Evolutionary conservation across 768 basidiomycete genomes (phyloP), one percentile per base, ranked within the genome.

Genomic region (Neoboletus magnificus): DNA sequence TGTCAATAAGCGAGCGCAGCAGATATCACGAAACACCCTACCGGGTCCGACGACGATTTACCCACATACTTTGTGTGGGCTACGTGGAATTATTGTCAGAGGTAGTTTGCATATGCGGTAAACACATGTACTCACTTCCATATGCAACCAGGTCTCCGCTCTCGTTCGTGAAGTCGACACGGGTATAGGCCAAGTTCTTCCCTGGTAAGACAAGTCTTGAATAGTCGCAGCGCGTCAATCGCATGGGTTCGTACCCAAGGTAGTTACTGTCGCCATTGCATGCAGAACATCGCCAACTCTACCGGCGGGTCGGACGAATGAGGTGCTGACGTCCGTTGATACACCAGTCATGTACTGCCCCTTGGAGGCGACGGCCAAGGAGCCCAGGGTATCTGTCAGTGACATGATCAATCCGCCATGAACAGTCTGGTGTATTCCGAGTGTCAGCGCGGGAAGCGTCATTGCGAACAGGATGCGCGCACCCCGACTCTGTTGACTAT

Each of bases 271-370:
- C 0, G 86, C 88, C 61, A 79, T 87, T 4, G 82, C 82, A 52
- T 80, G 78, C 15, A 93, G 67, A 13, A 78, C 71, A 57, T 92
- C 89, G 12, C 90, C 91, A 0, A 76, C 73, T 52, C 75, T 78
- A n/a, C 91, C 91, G 6, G 81, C 87, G 20, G 88, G 89, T 33
- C 84, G 83, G 54, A 92, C 82, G 58, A 92, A 93, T 1, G 87
- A 87, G 0, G 90, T 81, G 23, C 74, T 85, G 59, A 93, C 83
- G 66, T 93, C 91, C 4, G 89, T 90, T 3, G 89, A 91, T 11
- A 93, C 90, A 16, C 91, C 90, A 0, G 91, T 93, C 90, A 91
- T 91, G 64, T 75, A 93, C 10, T 91, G 85, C 3, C 91, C 91
- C 59, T 85, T 85, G 15, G 85, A 81, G 1, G 90, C 87, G 25